These are phyloP conservation scores for Pseudocohnilembus persalinus DNA, from an alignment of 169 alveolate species.

Conservation along the genomic window DNA sequence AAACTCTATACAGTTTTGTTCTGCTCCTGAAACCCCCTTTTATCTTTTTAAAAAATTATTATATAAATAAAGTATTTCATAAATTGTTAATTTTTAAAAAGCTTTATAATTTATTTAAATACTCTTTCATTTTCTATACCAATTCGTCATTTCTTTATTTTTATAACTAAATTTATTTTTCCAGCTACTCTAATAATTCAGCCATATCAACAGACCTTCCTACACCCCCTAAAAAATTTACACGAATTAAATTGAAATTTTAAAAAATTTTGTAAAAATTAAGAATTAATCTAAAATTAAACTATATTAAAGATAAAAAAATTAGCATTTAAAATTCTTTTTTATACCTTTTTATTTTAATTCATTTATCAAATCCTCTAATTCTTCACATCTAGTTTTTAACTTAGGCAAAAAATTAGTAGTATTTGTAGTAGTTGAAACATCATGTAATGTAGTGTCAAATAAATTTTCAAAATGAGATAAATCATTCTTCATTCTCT, in stretches of 20 bases:
- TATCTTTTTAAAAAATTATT: not conserved
- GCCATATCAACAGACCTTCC: not conserved
- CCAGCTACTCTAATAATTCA: slow-evolving; percentile 15
- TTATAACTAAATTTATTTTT: slow-evolving; percentile 2
- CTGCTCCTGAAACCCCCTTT: not conserved
- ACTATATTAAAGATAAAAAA: not conserved
- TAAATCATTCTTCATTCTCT: slow-evolving; percentile 9
- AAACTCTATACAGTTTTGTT: slow-evolving; percentile 17
- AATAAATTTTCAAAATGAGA: not conserved
- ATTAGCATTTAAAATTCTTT: too few species aligned
- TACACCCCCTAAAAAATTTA: too few species aligned
- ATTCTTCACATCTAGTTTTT: slow-evolving; percentile 18
- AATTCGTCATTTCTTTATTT: slow-evolving; percentile 7
- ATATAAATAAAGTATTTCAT: too few species aligned
- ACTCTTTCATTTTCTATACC: not conserved
- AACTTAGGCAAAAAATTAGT: slow-evolving; percentile 6
- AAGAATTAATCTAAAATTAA: not conserved
- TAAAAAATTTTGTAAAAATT: too few species aligned
- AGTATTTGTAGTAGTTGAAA: not conserved
- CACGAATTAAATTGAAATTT: too few species aligned
- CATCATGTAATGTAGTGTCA: slow-evolving; percentile 13
- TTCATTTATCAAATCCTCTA: slow-evolving; percentile 21
- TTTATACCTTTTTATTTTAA: slow-evolving; percentile 23
- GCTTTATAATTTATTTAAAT: not conserved
- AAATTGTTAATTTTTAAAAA: not conserved